Evolutionary conservation across 345 rosid species (phyloP), one percentile per base, ranked within the genome.

Genomic region (Balakata baccata): DNA sequence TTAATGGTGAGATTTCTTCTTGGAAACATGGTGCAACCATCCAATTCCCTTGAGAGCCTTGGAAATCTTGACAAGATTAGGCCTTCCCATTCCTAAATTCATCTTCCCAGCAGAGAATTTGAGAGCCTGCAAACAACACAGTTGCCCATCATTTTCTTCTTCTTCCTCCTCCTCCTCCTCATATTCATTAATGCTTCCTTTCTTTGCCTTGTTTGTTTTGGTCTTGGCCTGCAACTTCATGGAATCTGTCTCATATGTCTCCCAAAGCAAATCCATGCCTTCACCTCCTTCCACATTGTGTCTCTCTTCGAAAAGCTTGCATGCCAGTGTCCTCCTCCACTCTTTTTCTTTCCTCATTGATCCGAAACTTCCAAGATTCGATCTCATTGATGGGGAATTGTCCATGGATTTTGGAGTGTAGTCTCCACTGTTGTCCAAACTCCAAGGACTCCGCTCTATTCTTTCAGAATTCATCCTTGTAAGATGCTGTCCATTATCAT

Each of bases 221-320:
- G 52, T 80, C 66, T 77, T 84, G 17, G 72, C 70, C 5, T 68
- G 80, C 64, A 54, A 59, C 72, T 83, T 82, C 41, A 71, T 75
- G 23, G 88, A 73, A 23, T 85, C 85, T 2, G 86, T 79, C 89
- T 90, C 99, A 53, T 89, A 87, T 18, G 96, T 79, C 82, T 95
- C 98, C 99, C 99, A 95, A 37, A 95, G 87, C 84, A 83, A 77
- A 64, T 95, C 99, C 99, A 95, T 95, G 12, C 91, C 96, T 80
- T 92, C 91, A 58, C 79, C 81, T 25, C 86, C 84, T 13, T 74
- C 78, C 37, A 7, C 84, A 66, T 82, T 87, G 80, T 87, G 92
- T 74, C 98, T 84, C 85, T 95, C 99, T 68, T 95, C 97, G 34
- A 89, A 92, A 6, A 92, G 87, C 84, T 95, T 95, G 85, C 99